Conservation (phyloP, 208 protist species). For the Acanthamoeba castellanii region DNA sequence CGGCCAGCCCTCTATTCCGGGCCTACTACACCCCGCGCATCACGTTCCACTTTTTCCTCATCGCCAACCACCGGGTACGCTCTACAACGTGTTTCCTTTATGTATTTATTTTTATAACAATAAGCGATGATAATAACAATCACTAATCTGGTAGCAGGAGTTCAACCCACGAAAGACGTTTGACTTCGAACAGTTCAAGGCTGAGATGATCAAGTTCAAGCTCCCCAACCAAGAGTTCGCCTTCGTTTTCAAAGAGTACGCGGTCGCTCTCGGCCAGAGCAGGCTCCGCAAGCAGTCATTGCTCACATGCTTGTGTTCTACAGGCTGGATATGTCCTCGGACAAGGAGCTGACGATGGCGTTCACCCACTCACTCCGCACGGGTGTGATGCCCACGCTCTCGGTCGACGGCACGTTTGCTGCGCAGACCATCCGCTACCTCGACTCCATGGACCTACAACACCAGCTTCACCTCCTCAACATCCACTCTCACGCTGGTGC, state of each 20-base stretch:
- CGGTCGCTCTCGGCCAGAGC: background rate
- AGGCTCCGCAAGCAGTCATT: background rate
- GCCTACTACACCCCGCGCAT: constrained; percentile 43
- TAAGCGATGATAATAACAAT: no score
- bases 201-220: constrained; percentile 64
- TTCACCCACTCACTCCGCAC: constrained; percentile 21
- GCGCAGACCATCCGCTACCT: constrained; percentile 46
- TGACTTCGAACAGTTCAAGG: constrained; percentile 43
- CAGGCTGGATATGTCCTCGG: constrained; percentile 13
- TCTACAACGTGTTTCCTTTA: background rate
- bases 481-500: constrained; percentile 8
- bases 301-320: background rate
- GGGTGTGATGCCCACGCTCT: background rate
- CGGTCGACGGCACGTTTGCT: background rate
- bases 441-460: constrained; percentile 9
- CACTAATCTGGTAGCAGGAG: background rate
- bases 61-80: constrained; percentile 32
- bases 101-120: background rate
- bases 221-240: constrained; percentile 42
- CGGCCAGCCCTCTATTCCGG: constrained; percentile 17
- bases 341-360: constrained; percentile 50
- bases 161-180: background rate
- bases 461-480: constrained; percentile 18
- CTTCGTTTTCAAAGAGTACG: constrained; percentile 39
- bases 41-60: constrained; percentile 66